Evolutionary conservation across 352 stramenopile species (phyloP), one percentile per base, ranked within the genome.

Genomic region (Pythium diclinum): DNA sequence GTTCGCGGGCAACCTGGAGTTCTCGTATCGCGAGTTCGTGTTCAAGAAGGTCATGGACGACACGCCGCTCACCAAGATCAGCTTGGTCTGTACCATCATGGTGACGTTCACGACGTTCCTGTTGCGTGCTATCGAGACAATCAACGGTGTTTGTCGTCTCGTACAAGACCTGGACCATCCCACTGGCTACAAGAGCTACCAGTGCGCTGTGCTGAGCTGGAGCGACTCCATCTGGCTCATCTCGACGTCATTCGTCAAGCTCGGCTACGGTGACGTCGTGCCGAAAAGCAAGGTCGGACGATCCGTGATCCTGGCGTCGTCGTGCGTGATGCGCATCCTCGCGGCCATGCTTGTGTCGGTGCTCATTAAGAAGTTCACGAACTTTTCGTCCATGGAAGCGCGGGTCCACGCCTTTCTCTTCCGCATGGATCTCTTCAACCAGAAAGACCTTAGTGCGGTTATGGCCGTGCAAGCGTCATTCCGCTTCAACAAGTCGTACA

Each of bases 41-140:
- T 71, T 91, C 56, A 91, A 89, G 61, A 91, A 89, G 59, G 79
- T 89, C 13, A 64, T 91, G 32, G 78, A 89, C 23, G 79, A 91
- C 32, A 67, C 56, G 11, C 78, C 78, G 11, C 36, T 89, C 11
- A 65, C 36, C 14, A 89, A 91, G 51, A 67, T 88, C 25, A 17
- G 58, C 9, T 42, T 72, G 7, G 40, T 79, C 16, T 73, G 51
- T 34, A 3, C 54, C 7, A 59, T 72, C 3, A 56, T 83, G 19
- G 36, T 83, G 10, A 61, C 59, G 1, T 54, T 72, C 19, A 63
- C 71, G 32, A 69, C 82, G 16, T 89, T 83, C 32, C 16, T 87
- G 2, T 9, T 91, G 4, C 71, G 78, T 30, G 61, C 81, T 8
- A 59, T 78, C 56, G 76, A 91, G 38, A 88, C 75, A 11, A 74